Evolutionary conservation across 2,329 filamentous ascomycete genomes (phyloP), one percentile per base, ranked within the genome.

Genomic region (Clarireedia homoeocarpa): DNA sequence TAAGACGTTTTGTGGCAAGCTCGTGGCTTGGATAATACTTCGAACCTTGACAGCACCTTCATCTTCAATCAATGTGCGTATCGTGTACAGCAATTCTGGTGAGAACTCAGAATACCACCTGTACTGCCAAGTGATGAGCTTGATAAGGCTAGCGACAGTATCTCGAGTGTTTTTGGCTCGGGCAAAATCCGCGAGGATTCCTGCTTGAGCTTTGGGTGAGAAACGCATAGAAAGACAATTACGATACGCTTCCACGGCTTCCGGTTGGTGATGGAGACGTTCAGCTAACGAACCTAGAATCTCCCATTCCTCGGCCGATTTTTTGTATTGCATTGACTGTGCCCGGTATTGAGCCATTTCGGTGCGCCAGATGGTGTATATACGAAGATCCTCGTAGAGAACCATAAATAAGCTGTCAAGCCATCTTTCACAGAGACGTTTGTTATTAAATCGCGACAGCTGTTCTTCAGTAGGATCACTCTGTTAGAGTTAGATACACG

Each of bases 21-120:
- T 96, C 2, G 92, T 97, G 1, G 92, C 91, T 73, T 99, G 94
- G 53, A 99, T 91, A 68, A 99, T 96, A 71, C 91, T 96, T 68
- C 94, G 83, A 54, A 99, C 88, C 74, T 99, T 99, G 71, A 99
- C 89, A 1, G 92, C 92, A 57, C 94, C 94, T 73, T 99, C 94
- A 63, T 96, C 91, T 73, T 97, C 94, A 69, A 99, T 99, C 63
- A 99, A 77, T 63, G 89, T 91, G 60, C 94, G 86, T 67, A 97
- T 89, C 3, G 89, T 86, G 71, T 85, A 89, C 53, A 99, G 81
- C 45, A 99, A 80, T 62, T 91, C 85, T 0, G 94, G 94, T 17
- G 91, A 96, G 74, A 99, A 99, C 81, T 99, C 94, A 56, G 91
- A 96, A 75, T 99, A 99, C 94, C 94, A 99, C 64, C 94, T 81